Percentiles rank a stretch among this genome's conserved stretches.
Evolutionary conservation across 1,284 basidiomycete species (phyloP).

Genomic region (Lignosus rhinocerotis): DNA sequence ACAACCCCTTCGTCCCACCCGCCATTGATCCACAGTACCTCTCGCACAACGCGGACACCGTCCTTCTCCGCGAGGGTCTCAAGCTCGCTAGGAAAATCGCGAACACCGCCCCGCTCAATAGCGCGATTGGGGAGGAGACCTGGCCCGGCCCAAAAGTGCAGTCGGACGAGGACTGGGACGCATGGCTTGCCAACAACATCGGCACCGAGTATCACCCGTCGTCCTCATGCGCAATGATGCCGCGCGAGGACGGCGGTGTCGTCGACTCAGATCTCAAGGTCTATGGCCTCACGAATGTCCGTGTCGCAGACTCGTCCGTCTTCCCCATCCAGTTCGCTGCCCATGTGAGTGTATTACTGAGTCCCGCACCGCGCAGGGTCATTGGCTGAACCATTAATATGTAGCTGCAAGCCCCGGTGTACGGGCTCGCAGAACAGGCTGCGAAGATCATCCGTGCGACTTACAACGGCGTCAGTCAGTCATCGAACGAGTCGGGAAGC

Average conservation of each 20-base stretch:
- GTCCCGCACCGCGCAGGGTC: background rate
- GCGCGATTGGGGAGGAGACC: conserved; percentile 37
- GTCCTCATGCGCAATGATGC: conserved; percentile 66
- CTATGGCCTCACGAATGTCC: conserved; percentile 49
- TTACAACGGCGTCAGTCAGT: conserved; percentile 38
- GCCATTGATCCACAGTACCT: conserved; percentile 67
- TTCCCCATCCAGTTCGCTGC: conserved; percentile 54
- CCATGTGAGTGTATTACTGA: conserved; percentile 42
- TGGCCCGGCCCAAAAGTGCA: conserved; percentile 40
- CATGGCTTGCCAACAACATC: conserved; percentile 42
- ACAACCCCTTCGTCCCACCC: conserved; percentile 54
- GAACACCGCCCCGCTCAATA: conserved; percentile 40
- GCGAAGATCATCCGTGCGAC: conserved; percentile 57
- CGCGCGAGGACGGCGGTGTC: conserved; percentile 60
- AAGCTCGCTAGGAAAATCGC: conserved; percentile 51
- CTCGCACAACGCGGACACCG: conserved; percentile 52
- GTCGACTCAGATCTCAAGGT: conserved; percentile 64
- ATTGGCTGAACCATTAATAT: background rate
- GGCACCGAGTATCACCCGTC: conserved; percentile 58
- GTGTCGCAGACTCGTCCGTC: conserved; percentile 39
- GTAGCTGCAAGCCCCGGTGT: conserved; percentile 59
- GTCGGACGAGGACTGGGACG: conserved; percentile 48
- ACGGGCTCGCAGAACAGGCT: conserved; percentile 72
- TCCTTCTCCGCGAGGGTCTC: conserved; percentile 57
- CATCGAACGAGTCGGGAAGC: background rate